phyloP scores from a whole-genome alignment of 176 grass and related monocot genomes.

The Avena atlantica region DNA sequence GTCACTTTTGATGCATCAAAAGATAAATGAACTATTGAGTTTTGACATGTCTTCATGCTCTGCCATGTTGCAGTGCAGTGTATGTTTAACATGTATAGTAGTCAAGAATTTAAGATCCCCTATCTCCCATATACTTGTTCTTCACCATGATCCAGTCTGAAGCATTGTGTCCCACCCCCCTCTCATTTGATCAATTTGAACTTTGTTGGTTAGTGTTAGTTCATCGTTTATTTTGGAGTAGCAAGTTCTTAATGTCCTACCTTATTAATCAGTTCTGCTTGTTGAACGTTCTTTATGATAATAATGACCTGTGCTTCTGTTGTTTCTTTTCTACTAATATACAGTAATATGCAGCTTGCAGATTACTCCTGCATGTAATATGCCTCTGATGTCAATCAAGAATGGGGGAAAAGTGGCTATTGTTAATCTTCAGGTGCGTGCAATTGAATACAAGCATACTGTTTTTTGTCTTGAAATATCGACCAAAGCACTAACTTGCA shows the following conservation, averaged over 20 bases:
- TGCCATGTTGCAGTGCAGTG: not conserved
- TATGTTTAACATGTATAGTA: slow-evolving; percentile 21
- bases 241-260: not conserved
- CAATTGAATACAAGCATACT: slow-evolving; percentile 2
- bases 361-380: slow-evolving; percentile 98
- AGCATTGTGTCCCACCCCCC: not conserved
- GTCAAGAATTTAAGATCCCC: slow-evolving; percentile 26
- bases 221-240: slow-evolving; percentile 22
- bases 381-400: slow-evolving; percentile 76
- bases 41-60: slow-evolving; percentile 18
- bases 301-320: slow-evolving; percentile 7
- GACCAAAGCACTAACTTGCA: slow-evolving; percentile 7
- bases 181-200: slow-evolving; percentile 23
- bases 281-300: slow-evolving; percentile 22
- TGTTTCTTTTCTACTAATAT: slow-evolving; percentile 43
- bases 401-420: slow-evolving; percentile 82
- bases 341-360: slow-evolving; percentile 66
- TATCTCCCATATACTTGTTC: not conserved
- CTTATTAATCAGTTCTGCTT: not conserved
- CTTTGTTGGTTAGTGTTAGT: not conserved
- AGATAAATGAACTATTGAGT: not conserved
- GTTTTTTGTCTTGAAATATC: slow-evolving; percentile 10
- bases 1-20: slow-evolving; percentile 30
- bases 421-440: slow-evolving; percentile 91
- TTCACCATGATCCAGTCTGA: not conserved